Evolutionary conservation across 2,329 filamentous ascomycete species (phyloP), one percentile per base, ranked within the genome.

Genomic region (Ascomycota sp.): DNA sequence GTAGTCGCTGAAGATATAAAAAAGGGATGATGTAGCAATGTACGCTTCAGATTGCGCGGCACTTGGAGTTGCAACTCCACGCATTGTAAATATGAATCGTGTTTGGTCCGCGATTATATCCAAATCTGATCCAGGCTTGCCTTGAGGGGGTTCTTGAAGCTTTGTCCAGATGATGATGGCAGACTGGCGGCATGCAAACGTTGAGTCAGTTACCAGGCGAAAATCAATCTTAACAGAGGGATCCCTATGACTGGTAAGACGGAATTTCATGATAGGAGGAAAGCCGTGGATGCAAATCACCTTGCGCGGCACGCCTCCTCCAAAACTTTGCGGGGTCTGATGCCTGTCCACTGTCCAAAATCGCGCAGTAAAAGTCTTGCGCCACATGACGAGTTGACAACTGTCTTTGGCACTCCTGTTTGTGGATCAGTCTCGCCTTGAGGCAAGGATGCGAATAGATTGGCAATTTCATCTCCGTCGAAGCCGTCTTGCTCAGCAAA

Each of bases 271-370:
- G 25, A 13, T 1, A 21, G 5, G 16, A 5, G 16, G 34, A 11
- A 8, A 16, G 27, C 13, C 7, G 12, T 29, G 12, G 11, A 8
- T 8, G n/a, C n/a, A 10, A 21, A 51, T 42, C 52, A 77, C 76
- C 76, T 76, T 40, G 82, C 70, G 44, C 77, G 75, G 50, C 84
- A 91, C n/a, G 80, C 70, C 51, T 93, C 84, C 50, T 93, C 83
- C 9, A 95, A 56, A 25, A 80, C 64, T 41, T 77, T 67, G 39
- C 72, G 68, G 11, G 86, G 84, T 43, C 61, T 78, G 25, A 92
- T 55, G 7, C 86, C 84, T 10, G 68, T 68, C 60, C 72, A 74
- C 50, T 81, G 82, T 2, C 81, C 83, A 61, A 95, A 93, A 45
- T 93, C 77, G 30, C 79, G 65, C 33, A 92, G 65, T 1, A 59